Evolutionary conservation across 331 rosid genomes (phyloP), one percentile per base, ranked within the genome.

Genomic region (Rosa hybrid): DNA sequence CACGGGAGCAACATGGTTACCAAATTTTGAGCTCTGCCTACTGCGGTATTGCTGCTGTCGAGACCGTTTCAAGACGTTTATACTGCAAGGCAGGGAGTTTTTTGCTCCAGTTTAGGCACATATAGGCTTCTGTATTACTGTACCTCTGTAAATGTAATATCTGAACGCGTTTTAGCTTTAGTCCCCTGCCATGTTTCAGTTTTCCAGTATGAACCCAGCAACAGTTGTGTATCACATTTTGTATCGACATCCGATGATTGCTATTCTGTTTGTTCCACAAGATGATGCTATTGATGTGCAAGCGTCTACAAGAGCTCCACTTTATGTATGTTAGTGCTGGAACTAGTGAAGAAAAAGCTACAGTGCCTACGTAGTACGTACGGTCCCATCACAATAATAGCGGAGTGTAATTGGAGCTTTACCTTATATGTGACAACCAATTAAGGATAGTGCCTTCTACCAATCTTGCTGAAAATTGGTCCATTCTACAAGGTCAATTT

Each of bases 91-190:
- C 38, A 41, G 30, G 69, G 25, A 20, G 48, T 11, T 64, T 79
- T 79, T 42, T 27, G 25, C 71, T 69, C 80, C 64, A 65, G 63
- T 78, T 56, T 27, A 46, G 71, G 59, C 77, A 78, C 68, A 69
- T n/a, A 18, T 30, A 60, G 46, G 82, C 64, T 72, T 53, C 16
- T 78, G 46, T 79, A 20, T 71, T 42, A 44, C 39, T 70, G 82
- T 71, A 71, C 60, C 77, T 45, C 64, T 77, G 80, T 77, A 77
- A 27, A 77, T 77, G 80, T 65, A n/a, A 12, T 49, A 38, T 63
- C 72, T 45, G 1, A 20, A 1, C 8, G 2, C 0, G 38, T n/a
- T 77, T 18, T 44, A 27, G 49, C 14, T 81, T 41, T 34, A 21
- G 53, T 14, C 67, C 39, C 27, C 78, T 7, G 14, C 72, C 23